These are phyloP conservation scores for Leccinum rimulosum DNA, from an alignment of 768 basidiomycete species.

Conservation along the genomic window DNA sequence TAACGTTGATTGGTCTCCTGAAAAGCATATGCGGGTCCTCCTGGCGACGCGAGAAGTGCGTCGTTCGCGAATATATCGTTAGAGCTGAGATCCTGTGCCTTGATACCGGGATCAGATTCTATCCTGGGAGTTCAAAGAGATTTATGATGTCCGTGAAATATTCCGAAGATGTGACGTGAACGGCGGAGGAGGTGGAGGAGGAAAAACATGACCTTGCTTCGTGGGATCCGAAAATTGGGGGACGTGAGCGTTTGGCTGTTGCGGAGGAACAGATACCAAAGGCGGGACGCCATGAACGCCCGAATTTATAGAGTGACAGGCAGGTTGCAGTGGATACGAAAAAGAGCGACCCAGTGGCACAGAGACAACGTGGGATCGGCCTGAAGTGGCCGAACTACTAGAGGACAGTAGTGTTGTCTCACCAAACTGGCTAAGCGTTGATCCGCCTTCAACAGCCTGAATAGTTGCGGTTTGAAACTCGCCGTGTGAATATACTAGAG, in stretches of 20 bases:
- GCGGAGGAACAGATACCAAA: not conserved
- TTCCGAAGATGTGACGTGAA: not conserved
- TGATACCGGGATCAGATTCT: constrained; percentile 4
- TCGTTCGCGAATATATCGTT: constrained; percentile 11
- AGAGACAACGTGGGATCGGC: not conserved
- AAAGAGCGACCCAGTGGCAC: not conserved
- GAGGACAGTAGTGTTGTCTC: not conserved
- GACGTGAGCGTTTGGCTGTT: not conserved
- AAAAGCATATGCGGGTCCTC: constrained; percentile 3
- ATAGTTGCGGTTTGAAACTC: not conserved
- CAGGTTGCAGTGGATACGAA: not conserved
- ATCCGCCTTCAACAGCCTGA: not conserved
- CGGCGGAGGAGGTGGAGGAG: not conserved
- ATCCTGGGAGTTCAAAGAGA: constrained; percentile 4
- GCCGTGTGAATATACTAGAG: constrained; percentile 9
- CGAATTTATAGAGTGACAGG: not conserved
- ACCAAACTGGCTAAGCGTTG: not conserved
- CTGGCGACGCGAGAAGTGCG: constrained; percentile 2
- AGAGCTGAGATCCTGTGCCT: constrained; percentile 5
- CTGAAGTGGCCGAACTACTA: not conserved
- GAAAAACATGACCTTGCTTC: not conserved
- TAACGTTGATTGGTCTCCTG: constrained; percentile 1
- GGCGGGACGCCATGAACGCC: not conserved
- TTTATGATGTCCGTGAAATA: not conserved
- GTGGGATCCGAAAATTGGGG: constrained; percentile 1